phyloP scores from a whole-genome alignment of 2,329 filamentous ascomycete genomes.

The Cytospora paraplurivora region DNA sequence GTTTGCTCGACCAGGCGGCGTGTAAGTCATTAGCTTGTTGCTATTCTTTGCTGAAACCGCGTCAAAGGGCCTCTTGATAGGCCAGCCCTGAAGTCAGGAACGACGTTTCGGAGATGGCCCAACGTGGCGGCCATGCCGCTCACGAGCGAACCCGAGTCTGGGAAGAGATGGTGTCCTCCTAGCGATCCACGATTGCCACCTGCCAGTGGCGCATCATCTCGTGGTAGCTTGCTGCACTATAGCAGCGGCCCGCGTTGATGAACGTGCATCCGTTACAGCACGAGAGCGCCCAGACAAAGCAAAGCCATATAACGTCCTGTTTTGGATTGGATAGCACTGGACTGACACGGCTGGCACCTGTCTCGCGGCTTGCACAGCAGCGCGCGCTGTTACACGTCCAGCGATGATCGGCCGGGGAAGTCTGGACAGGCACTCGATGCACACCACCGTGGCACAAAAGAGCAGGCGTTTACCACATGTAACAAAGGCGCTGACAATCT shows the following conservation, averaged over 20 bases:
- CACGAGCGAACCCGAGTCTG: slow-evolving; percentile 18
- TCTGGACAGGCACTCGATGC: slow-evolving; percentile 20
- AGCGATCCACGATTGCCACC: slow-evolving; percentile 15
- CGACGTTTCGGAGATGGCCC: slow-evolving; percentile 23
- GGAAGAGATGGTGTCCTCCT: slow-evolving; percentile 5
- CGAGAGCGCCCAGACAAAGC: slow-evolving; percentile 13
- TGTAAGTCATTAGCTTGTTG: slow-evolving; percentile 27
- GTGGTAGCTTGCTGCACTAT: slow-evolving; percentile 19
- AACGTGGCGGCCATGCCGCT: slow-evolving; percentile 24
- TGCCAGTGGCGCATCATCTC: slow-evolving; percentile 10
- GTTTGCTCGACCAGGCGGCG: slow-evolving; percentile 20
- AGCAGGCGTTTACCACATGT: slow-evolving; percentile 25
- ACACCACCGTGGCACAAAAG: slow-evolving; percentile 29
- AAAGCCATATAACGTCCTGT: not conserved
- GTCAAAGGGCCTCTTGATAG: slow-evolving; percentile 22
- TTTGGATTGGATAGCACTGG: slow-evolving; percentile 20
- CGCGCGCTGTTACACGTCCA: slow-evolving; percentile 30
- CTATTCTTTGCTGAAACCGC: slow-evolving; percentile 37
- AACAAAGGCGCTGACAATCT: slow-evolving; percentile 6
- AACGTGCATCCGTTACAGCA: slow-evolving; percentile 20
- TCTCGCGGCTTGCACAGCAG: slow-evolving; percentile 23
- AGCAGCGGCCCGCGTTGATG: slow-evolving; percentile 28
- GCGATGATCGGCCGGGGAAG: slow-evolving; percentile 23
- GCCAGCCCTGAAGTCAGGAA: slow-evolving; percentile 23
- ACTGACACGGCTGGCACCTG: slow-evolving; percentile 15